Evolutionary conservation across 352 stramenopile genomes (phyloP).

Genomic region (Phytophthora vignae): DNA sequence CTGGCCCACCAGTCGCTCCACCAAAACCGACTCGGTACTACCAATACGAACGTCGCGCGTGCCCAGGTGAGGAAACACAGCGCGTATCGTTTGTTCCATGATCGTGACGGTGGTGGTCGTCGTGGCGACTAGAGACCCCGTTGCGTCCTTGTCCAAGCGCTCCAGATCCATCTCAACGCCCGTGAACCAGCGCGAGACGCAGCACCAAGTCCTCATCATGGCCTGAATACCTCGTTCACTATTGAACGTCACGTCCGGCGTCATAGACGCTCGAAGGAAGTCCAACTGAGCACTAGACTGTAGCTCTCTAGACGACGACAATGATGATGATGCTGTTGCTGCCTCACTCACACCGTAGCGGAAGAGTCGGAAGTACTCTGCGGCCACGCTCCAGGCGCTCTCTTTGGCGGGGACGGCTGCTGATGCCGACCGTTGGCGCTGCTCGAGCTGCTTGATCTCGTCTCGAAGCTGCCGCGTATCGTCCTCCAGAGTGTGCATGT

Average conservation of each 20-base stretch:
- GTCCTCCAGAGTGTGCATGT: slow-evolving; percentile 1
- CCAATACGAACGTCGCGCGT: too few species aligned
- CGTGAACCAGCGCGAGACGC: slow-evolving; percentile 20
- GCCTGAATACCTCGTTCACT: slow-evolving; percentile 10
- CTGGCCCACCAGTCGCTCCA: slow-evolving; percentile 18
- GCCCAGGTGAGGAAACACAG: slow-evolving; percentile 16
- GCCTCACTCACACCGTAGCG: background rate
- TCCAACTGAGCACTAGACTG: slow-evolving; percentile 1
- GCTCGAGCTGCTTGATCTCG: slow-evolving; percentile 3
- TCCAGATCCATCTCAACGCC: slow-evolving; percentile 19
- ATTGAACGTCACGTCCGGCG: slow-evolving; percentile 16
- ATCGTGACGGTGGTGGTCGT: slow-evolving; percentile 16
- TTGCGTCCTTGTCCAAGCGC: slow-evolving; percentile 1
- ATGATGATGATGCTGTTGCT: background rate
- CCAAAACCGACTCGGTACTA: background rate
- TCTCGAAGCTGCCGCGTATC: background rate
- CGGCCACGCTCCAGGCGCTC: background rate
- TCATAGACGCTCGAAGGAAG: slow-evolving; percentile 17
- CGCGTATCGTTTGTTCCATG: slow-evolving; percentile 1
- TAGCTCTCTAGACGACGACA: background rate
- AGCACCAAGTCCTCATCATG: slow-evolving; percentile 23
- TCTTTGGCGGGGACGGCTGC: background rate
- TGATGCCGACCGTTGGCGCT: background rate
- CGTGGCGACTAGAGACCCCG: background rate
- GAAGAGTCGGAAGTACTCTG: slow-evolving; percentile 2